Percentiles rank a stretch among this genome's conserved stretches.
These are phyloP conservation scores for Ballota nigra DNA, from an alignment of 257 asterid genomes.

Conservation along the genomic window DNA sequence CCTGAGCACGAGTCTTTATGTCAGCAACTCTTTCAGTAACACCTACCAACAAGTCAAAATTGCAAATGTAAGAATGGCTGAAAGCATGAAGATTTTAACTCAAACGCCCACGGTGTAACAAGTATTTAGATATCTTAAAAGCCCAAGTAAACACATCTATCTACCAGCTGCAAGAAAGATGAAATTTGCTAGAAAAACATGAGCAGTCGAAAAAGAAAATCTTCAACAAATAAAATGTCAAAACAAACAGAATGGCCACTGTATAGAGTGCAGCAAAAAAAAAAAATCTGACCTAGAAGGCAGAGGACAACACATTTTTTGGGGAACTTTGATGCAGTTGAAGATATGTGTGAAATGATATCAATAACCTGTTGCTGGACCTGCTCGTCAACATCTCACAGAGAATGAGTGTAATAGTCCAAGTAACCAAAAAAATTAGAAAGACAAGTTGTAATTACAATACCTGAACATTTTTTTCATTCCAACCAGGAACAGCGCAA, in stretches of 20 bases:
- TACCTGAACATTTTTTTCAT: conserved; percentile 99
- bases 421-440: background rate
- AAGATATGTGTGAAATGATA: conserved; percentile 64
- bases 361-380: conserved; percentile 97
- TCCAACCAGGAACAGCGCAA: conserved; percentile 94
- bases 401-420: conserved; percentile 23
- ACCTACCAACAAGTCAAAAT: conserved; percentile 49
- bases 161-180: conserved; percentile 7
- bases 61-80: conserved; percentile 12
- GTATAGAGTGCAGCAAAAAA: background rate
- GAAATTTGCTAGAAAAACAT: background rate
- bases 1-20: conserved; percentile 89
- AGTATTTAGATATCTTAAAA: background rate
- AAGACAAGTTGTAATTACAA: background rate
- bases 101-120: background rate
- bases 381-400: conserved; percentile 41
- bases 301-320: conserved; percentile 93
- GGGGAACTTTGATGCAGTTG: conserved; percentile 81
- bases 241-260: background rate
- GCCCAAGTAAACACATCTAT: conserved; percentile 2
- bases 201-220: background rate
- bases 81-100: conserved; percentile 18
- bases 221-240: background rate
- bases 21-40: conserved; percentile 96
- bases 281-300: conserved; percentile 54